Conservation (phyloP, 345 rosid species). For the Lumnitzera racemosa region DNA sequence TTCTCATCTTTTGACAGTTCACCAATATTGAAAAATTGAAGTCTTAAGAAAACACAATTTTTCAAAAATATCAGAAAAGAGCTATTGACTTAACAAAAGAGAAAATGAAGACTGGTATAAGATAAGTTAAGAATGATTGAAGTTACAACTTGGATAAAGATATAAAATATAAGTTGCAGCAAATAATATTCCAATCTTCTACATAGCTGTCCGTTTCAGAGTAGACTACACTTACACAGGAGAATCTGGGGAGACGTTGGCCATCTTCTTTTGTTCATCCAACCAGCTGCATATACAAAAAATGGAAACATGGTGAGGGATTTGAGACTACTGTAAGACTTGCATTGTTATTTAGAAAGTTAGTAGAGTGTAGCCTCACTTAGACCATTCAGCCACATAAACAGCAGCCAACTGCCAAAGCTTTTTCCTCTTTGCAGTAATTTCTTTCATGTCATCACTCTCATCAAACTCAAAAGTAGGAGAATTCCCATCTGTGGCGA, state of each 20-base stretch:
- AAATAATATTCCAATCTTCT: too few species aligned
- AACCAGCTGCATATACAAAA: slow-evolving; percentile 52
- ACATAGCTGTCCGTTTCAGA: neutral
- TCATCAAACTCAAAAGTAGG: slow-evolving; percentile 64
- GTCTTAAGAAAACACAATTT: too few species aligned
- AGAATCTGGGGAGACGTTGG: slow-evolving; percentile 68
- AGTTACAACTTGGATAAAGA: too few species aligned
- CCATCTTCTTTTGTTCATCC: slow-evolving; percentile 81
- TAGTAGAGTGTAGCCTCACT: slow-evolving; percentile 32
- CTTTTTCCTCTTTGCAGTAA: slow-evolving; percentile 47
- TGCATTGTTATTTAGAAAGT: neutral
- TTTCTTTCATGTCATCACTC: slow-evolving; percentile 47
- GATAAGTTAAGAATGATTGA: too few species aligned
- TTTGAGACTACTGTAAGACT: neutral
- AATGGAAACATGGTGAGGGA: slow-evolving; percentile 2
- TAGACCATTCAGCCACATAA: slow-evolving; percentile 61
- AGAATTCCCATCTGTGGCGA: slow-evolving; percentile 55
- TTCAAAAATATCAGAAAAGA: too few species aligned
- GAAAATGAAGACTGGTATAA: too few species aligned
- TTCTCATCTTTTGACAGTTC: too few species aligned
- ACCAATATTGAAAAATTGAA: too few species aligned
- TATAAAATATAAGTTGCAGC: too few species aligned
- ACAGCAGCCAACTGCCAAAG: slow-evolving; percentile 82
- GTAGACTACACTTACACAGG: slow-evolving; percentile 59
- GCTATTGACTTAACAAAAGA: too few species aligned